Evolutionary conservation across 2,329 filamentous ascomycete species (phyloP).

Genomic region (Myriosclerotinia scirpicola): DNA sequence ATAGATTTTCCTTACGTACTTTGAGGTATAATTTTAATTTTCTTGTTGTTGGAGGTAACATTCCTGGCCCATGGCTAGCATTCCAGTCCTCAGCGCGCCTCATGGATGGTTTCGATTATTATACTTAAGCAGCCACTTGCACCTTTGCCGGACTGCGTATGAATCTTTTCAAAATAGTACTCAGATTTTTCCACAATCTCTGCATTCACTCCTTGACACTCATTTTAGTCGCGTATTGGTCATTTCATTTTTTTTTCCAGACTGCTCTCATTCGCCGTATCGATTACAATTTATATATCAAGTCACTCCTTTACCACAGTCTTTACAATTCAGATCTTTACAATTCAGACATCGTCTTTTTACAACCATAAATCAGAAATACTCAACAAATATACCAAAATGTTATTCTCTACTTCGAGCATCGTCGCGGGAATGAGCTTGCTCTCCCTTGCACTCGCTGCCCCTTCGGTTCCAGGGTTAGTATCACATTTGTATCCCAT

Average conservation of each 20-base stretch:
- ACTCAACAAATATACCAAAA: neutral
- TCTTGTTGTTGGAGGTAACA: neutral
- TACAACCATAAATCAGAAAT: neutral
- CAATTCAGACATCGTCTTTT: neutral
- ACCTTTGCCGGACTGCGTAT: constrained; percentile 1
- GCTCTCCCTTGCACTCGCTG: constrained; percentile 21
- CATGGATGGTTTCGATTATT: constrained; percentile 6
- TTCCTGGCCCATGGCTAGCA: constrained; percentile 5
- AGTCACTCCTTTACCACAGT: constrained; percentile 13
- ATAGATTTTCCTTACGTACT: neutral
- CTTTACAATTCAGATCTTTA: neutral
- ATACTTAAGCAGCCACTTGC: constrained; percentile 16
- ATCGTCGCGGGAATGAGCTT: constrained; percentile 19
- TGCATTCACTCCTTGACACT: constrained; percentile 6
- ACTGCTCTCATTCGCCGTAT: neutral
- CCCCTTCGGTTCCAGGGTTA: constrained; percentile 15
- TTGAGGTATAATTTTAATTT: neutral
- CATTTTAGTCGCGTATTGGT: constrained; percentile 3
- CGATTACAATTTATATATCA: neutral
- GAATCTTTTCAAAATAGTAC: neutral
- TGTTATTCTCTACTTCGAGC: constrained; percentile 19
- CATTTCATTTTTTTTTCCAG: constrained; percentile 5
- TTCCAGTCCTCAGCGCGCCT: constrained; percentile 11
- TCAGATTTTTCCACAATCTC: neutral
- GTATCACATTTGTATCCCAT: neutral